Evolutionary conservation across 805 yeast species (phyloP).

Genomic region (Kuraishia borneana): DNA sequence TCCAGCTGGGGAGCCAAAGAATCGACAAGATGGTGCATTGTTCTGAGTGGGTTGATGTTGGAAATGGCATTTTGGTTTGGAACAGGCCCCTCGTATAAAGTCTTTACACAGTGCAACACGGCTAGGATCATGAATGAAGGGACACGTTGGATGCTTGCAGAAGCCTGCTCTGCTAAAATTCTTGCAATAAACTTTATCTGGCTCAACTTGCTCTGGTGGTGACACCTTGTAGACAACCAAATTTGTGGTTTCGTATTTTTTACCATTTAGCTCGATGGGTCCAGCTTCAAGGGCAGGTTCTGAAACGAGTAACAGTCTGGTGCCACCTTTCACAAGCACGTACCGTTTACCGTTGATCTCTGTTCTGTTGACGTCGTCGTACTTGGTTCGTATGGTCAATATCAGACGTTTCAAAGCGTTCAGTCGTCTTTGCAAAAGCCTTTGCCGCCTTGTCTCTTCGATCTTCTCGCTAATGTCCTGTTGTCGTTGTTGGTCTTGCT

Average conservation of each 20-base stretch:
- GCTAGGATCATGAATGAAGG: conserved; percentile 36
- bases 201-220: too few species aligned
- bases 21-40: conserved; percentile 52
- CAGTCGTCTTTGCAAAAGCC: conserved; percentile 7
- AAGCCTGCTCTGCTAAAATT: conserved; percentile 32
- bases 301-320: conserved; percentile 27
- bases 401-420: conserved; percentile 9
- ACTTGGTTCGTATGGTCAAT: conserved; percentile 20
- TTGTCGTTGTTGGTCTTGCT: conserved; percentile 16
- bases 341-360: conserved; percentile 28
- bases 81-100: conserved; percentile 36
- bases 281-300: conserved; percentile 3
- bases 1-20: conserved; percentile 26
- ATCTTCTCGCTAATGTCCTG: conserved; percentile 12
- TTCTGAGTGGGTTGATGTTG: conserved; percentile 48
- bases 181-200: conserved; percentile 16
- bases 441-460: conserved; percentile 8
- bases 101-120: conserved; percentile 46
- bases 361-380: conserved; percentile 34
- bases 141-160: conserved; percentile 42
- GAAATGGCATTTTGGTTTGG: conserved; percentile 33
- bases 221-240: background rate
- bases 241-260: conserved; percentile 1
- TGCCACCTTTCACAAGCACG: conserved; percentile 29
- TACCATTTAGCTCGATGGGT: conserved; percentile 4